Evolutionary conservation across 805 yeast genomes (phyloP).

Genomic region (Hanseniaspora taiwanica): DNA sequence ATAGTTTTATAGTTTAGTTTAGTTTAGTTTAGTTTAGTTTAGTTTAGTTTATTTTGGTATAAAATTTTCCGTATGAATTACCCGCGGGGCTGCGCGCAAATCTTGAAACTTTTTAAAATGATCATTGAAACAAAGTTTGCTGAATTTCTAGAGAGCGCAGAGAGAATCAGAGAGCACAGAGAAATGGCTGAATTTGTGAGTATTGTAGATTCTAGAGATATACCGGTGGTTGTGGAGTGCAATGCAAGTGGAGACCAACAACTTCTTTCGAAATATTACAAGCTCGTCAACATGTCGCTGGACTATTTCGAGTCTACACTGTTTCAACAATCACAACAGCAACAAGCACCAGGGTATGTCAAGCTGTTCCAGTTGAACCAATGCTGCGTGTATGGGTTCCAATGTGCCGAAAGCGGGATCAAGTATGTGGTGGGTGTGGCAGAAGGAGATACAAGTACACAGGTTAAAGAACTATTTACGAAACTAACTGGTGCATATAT

Average conservation of each 20-base stretch:
- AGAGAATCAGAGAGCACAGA: background rate
- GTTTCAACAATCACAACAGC: slow-evolving; percentile 13
- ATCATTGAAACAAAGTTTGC: too few relatives aligned
- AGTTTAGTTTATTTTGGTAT: background rate
- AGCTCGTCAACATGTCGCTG: slow-evolving; percentile 20
- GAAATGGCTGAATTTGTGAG: background rate
- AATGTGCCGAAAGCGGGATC: slow-evolving; percentile 18
- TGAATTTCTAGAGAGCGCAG: too few relatives aligned
- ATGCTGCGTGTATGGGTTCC: slow-evolving; percentile 18
- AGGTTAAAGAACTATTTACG: too few relatives aligned
- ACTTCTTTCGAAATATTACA: slow-evolving; percentile 13
- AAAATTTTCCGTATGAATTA: background rate
- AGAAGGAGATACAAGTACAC: background rate
- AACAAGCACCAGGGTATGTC: slow-evolving; percentile 10
- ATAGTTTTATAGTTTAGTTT: background rate
- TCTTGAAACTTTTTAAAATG: too few relatives aligned
- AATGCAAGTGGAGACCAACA: background rate
- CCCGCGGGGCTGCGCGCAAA: background rate
- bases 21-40: background rate
- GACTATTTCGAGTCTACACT: slow-evolving; percentile 21
- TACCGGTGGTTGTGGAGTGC: background rate
- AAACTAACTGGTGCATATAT: too few relatives aligned
- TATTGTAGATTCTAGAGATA: background rate
- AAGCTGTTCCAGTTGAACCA: slow-evolving; percentile 19
- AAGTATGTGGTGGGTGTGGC: slow-evolving; percentile 21